Conservation (phyloP, 2,329 filamentous ascomycete genomes). For the Stagonosporopsis tanaceti region DNA sequence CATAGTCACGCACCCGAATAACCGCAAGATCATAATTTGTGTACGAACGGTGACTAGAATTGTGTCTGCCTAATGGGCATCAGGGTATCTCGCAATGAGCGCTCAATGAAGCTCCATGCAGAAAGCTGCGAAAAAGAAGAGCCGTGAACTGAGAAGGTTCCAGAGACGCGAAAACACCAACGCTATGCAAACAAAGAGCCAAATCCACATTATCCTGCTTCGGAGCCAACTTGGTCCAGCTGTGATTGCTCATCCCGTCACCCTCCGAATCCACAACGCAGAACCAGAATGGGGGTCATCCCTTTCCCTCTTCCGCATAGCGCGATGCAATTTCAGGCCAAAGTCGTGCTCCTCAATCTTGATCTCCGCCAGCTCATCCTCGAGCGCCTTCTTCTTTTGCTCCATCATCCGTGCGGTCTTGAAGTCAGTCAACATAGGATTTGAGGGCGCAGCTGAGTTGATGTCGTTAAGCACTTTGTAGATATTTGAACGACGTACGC, state of each 20-base stretch:
- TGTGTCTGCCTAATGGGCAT: conserved; percentile 1
- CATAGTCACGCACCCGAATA: too few species aligned
- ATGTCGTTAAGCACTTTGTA: conserved; percentile 47
- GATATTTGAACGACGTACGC: conserved; percentile 49
- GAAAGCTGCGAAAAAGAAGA: background rate
- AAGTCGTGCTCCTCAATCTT: conserved; percentile 50
- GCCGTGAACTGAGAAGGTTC: background rate
- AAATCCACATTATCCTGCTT: background rate
- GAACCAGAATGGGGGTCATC: conserved; percentile 46
- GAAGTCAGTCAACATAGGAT: conserved; percentile 50
- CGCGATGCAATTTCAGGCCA: conserved; percentile 51
- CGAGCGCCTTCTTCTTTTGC: conserved; percentile 45
- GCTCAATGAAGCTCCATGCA: background rate
- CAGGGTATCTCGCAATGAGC: conserved; percentile 17
- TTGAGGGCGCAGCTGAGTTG: conserved; percentile 45
- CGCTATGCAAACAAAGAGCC: conserved; percentile 10
- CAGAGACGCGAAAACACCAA: background rate
- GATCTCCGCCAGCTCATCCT: conserved; percentile 50
- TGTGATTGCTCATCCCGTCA: conserved; percentile 35
- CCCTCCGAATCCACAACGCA: conserved; percentile 51
- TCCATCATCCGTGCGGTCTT: conserved; percentile 45
- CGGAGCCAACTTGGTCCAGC: background rate
- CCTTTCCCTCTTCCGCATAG: conserved; percentile 49
- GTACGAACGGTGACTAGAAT: background rate
- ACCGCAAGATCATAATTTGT: background rate